These are phyloP conservation scores for Rhododendron ferrugineum DNA, from an alignment of 148 eudicot genomes.

Conservation along the genomic window DNA sequence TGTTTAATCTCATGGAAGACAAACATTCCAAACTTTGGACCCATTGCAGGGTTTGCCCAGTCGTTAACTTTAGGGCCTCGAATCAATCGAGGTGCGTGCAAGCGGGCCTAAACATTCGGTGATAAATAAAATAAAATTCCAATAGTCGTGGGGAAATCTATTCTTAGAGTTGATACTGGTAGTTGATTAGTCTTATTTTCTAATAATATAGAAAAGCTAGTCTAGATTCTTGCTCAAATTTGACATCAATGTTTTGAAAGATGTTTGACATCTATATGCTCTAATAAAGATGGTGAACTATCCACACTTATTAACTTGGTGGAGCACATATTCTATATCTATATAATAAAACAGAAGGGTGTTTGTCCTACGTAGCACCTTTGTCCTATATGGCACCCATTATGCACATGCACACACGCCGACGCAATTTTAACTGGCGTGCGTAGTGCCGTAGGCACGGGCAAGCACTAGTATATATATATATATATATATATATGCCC, in stretches of 20 bases:
- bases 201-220: background rate
- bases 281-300: background rate
- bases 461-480: no score
- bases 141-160: background rate
- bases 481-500: no score
- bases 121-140: background rate
- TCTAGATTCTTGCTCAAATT: constrained; percentile 5
- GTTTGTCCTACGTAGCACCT: no score
- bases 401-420: no score
- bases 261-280: background rate
- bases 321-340: constrained; percentile 5
- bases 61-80: no score
- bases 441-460: no score
- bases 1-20: no score
- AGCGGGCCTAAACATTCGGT: background rate
- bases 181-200: background rate
- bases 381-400: no score
- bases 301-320: background rate
- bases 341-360: no score
- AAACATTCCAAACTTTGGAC: background rate
- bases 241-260: background rate
- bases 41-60: background rate
- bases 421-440: no score
- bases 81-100: accelerated
- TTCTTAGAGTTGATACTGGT: background rate